Conservation (phyloP, 805 yeast genomes). For the Zygosaccharomyces rouxii region DNA sequence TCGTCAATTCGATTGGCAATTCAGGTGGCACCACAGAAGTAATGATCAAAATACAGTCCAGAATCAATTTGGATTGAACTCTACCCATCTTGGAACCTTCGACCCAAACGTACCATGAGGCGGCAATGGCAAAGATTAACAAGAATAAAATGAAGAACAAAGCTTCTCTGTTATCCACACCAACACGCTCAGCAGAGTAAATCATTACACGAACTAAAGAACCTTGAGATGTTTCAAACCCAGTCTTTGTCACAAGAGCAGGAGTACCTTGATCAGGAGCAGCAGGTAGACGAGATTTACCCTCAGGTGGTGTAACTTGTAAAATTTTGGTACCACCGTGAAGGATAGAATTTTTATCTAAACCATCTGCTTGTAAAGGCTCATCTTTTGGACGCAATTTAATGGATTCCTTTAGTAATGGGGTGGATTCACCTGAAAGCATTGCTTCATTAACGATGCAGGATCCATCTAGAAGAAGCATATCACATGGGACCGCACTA, state of each 20-base stretch:
- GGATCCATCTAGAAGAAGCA: conserved; percentile 79
- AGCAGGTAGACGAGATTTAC: conserved; percentile 43
- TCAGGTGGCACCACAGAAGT: conserved; percentile 99
- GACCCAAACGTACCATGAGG: conserved; percentile 97
- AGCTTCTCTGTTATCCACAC: conserved; percentile 94
- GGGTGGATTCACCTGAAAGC: conserved; percentile 98
- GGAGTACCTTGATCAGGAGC: conserved; percentile 93
- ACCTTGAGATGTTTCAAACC: conserved; percentile 98
- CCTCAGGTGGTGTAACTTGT: conserved; percentile 75
- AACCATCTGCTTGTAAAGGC: conserved; percentile 64
- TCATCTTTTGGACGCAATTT: conserved; percentile 75
- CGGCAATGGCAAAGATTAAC: conserved; percentile 86
- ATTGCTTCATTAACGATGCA: conserved; percentile 98
- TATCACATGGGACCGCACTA: conserved; percentile 90
- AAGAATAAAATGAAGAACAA: conserved; percentile 86
- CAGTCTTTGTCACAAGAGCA: conserved; percentile 87
- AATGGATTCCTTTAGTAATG: conserved; percentile 87
- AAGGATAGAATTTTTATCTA: conserved; percentile 82
- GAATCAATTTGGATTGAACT: conserved; percentile 83
- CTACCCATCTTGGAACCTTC: conserved; percentile 97
- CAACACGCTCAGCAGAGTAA: conserved; percentile 91
- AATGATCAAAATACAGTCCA: conserved; percentile 92
- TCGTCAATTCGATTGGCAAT: conserved; percentile 96
- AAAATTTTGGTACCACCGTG: conserved; percentile 96
- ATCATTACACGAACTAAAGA: conserved; percentile 96